Conservation (phyloP, 306 rosid species). For the Luffa aegyptiaca region DNA sequence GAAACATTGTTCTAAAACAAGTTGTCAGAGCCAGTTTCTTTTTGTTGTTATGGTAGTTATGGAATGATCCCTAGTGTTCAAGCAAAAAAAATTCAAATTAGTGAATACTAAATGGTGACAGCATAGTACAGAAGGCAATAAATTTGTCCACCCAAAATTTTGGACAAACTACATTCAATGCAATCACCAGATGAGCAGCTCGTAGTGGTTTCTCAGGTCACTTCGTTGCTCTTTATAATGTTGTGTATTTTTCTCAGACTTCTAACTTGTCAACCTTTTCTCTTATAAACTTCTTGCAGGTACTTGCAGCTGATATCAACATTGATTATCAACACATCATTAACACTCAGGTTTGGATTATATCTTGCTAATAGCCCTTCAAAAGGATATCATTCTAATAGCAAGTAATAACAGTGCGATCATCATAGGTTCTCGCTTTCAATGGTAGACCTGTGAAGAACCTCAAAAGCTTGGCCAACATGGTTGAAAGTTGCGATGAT, state of each 20-base stretch:
- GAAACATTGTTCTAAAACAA: background rate
- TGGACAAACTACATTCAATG: conserved; percentile 85
- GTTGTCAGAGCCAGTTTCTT: background rate
- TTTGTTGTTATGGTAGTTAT: background rate
- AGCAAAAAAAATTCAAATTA: too few species aligned
- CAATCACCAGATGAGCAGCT: conserved; percentile 85
- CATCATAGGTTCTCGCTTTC: conserved; percentile 59
- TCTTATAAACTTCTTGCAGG: conserved; percentile 37
- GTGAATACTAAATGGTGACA: background rate
- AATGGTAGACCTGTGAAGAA: conserved; percentile 86
- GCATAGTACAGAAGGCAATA: background rate
- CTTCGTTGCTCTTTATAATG: background rate
- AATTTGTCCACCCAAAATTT: conserved; percentile 59
- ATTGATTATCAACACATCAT: conserved; percentile 89
- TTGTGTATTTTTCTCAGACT: background rate
- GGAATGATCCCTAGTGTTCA: background rate
- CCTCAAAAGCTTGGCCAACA: conserved; percentile 69
- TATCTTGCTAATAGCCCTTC: background rate
- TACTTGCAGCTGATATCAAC: conserved; percentile 89
- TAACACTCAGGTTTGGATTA: conserved; percentile 67
- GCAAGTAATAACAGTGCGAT: background rate
- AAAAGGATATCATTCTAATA: background rate
- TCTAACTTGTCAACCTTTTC: background rate
- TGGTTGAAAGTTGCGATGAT: conserved; percentile 77
- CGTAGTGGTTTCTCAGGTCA: conserved; percentile 88